Conservation (phyloP, 306 rosid species). For the Medicago lupulina region DNA sequence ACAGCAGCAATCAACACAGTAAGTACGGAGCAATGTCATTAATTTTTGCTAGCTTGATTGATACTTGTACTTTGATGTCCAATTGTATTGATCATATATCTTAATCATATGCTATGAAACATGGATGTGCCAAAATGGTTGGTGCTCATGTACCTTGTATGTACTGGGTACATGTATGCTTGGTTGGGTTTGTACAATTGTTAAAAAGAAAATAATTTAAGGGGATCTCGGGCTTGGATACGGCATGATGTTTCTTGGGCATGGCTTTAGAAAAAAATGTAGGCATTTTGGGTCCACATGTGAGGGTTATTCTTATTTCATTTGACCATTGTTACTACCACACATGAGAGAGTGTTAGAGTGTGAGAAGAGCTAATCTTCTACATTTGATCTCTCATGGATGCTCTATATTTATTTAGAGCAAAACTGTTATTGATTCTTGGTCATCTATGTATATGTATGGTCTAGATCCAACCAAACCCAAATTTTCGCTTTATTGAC, state of each 20-base stretch:
- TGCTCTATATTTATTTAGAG: no score
- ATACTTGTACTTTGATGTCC: slow-evolving; percentile 17
- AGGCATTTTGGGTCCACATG: neutral
- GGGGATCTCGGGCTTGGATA: neutral
- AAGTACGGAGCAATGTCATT: slow-evolving; percentile 49
- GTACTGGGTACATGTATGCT: neutral
- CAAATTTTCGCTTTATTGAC: no score
- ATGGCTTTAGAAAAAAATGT: slow-evolving; percentile 4
- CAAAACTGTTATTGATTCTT: no score
- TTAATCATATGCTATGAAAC: slow-evolving; percentile 22
- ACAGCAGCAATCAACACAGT: slow-evolving; percentile 72
- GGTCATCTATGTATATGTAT: no score
- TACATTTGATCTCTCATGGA: neutral
- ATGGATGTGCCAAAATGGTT: neutral
- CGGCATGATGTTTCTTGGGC: neutral
- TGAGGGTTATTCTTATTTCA: neutral
- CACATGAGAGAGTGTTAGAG: neutral
- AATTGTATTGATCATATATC: neutral
- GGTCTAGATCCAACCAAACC: no score
- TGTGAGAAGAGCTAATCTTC: neutral
- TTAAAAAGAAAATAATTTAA: neutral
- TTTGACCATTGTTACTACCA: neutral
- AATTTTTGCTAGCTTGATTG: slow-evolving; percentile 33
- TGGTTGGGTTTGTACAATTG: neutral
- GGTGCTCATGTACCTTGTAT: neutral